Conservation (phyloP, 2,329 filamentous ascomycete species). For the Atkinsonella hypoxylon region DNA sequence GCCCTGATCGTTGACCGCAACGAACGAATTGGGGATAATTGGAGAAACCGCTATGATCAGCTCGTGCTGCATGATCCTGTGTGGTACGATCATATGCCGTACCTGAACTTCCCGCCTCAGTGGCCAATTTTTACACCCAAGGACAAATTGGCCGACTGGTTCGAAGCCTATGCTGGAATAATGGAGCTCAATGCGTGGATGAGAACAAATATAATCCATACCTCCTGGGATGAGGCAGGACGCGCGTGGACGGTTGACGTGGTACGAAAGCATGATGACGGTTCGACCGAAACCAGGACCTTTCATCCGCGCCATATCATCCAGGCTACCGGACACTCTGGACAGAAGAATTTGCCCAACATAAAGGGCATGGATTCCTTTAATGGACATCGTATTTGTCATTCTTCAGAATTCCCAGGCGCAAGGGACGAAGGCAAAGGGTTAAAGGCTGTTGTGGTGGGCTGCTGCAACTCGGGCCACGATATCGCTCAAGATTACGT, state of each 20-base stretch:
- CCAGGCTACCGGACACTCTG: slow-evolving; percentile 56
- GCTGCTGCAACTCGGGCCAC: slow-evolving; percentile 56
- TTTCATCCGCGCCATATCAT: slow-evolving; percentile 52
- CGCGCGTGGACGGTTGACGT: slow-evolving; percentile 45
- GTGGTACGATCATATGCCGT: slow-evolving; percentile 50
- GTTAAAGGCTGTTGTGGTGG: slow-evolving; percentile 53
- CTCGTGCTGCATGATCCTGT: slow-evolving; percentile 59
- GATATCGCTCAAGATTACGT: slow-evolving; percentile 58
- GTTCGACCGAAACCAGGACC: slow-evolving; percentile 36
- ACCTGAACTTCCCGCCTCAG: slow-evolving; percentile 48
- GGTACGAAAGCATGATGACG: slow-evolving; percentile 35
- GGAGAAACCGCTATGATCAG: slow-evolving; percentile 50
- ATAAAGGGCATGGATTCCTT: slow-evolving; percentile 47
- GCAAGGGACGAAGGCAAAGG: slow-evolving; percentile 33
- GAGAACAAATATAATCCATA: slow-evolving; percentile 32
- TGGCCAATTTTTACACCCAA: slow-evolving; percentile 64
- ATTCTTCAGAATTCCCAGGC: slow-evolving; percentile 48
- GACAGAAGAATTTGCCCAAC: slow-evolving; percentile 48
- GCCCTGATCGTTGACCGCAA: slow-evolving; percentile 48
- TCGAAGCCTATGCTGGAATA: slow-evolving; percentile 50
- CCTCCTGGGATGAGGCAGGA: slow-evolving; percentile 36
- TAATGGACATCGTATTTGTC: slow-evolving; percentile 46
- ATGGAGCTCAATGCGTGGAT: slow-evolving; percentile 62
- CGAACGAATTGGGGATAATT: slow-evolving; percentile 48
- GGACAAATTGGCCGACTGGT: slow-evolving; percentile 58